A percentile compares a stretch with the other conserved stretches of the same genome.
These are phyloP conservation scores for Penicillium sp. DNA, from an alignment of 2,329 filamentous ascomycete species.

Conservation along the genomic window DNA sequence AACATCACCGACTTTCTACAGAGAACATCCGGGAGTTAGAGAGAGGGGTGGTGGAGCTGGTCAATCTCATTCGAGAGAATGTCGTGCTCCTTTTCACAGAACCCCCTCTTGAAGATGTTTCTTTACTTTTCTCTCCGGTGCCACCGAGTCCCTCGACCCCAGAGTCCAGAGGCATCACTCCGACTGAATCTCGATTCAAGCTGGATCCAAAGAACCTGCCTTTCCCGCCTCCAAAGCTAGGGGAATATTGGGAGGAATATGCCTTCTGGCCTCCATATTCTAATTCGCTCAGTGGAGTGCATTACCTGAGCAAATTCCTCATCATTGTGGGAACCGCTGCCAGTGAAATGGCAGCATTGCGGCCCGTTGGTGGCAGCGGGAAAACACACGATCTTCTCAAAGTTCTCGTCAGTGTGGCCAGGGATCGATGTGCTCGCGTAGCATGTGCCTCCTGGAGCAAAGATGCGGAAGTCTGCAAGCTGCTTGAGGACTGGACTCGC, in stretches of 20 bases:
- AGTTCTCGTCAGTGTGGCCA: conserved; percentile 70
- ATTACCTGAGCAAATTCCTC: conserved; percentile 83
- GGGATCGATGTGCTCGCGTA: conserved; percentile 83
- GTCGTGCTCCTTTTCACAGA: conserved; percentile 82
- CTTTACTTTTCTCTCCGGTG: conserved; percentile 78
- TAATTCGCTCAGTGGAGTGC: conserved; percentile 87
- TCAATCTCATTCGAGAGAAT: conserved; percentile 77
- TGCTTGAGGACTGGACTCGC: conserved; percentile 90
- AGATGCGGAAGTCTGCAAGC: conserved; percentile 89
- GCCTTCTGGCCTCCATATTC: conserved; percentile 95
- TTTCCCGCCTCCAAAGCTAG: conserved; percentile 72
- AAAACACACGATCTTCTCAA: conserved; percentile 71
- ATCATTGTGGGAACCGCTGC: conserved; percentile 82
- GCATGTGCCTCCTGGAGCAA: conserved; percentile 89
- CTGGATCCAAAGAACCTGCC: conserved; percentile 78
- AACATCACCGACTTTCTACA: conserved; percentile 76
- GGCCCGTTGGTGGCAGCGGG: conserved; percentile 60
- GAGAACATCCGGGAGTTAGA: conserved; percentile 72
- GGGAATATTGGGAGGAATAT: conserved; percentile 88
- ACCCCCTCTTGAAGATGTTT: conserved; percentile 86
- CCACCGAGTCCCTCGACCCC: conserved; percentile 68
- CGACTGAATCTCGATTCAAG: conserved; percentile 72
- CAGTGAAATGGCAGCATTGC: conserved; percentile 77
- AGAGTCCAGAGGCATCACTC: conserved; percentile 52
- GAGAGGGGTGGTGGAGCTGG: conserved; percentile 77